Conservation (phyloP, 257 asterid genomes). For the Nicotiana tabacum region DNA sequence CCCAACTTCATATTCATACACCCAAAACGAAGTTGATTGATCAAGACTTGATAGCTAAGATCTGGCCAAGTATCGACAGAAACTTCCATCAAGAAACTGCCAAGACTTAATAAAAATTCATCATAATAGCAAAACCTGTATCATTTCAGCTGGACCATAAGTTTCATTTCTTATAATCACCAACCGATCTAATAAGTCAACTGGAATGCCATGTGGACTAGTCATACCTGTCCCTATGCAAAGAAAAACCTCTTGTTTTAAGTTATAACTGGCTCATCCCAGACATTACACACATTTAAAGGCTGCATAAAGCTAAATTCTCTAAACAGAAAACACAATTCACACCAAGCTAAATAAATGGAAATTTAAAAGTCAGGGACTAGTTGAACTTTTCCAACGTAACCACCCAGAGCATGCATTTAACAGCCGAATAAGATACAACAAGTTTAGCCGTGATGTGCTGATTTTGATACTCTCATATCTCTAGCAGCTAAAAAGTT, state of each 20-base stretch:
- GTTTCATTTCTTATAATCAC: conserved; percentile 82
- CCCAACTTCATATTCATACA: neutral
- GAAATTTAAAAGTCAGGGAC: neutral
- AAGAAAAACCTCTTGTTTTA: neutral
- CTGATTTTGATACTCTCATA: neutral
- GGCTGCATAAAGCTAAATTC: neutral
- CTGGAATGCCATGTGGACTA: conserved; percentile 95
- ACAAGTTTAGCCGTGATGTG: neutral
- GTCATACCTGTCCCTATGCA: conserved; percentile 86
- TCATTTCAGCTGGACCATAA: conserved; percentile 95
- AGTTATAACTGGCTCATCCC: neutral
- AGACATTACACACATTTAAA: neutral
- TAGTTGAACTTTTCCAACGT: neutral
- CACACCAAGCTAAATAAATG: neutral
- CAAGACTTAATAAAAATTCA: neutral
- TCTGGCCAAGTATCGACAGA: neutral
- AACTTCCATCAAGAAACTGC: neutral
- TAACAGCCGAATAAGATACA: neutral
- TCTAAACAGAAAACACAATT: neutral
- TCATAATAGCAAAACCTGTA: conserved; percentile 47
- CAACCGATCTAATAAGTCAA: conserved; percentile 80
- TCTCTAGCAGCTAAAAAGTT: neutral
- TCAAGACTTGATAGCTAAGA: neutral
- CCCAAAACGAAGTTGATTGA: no score
- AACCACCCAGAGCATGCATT: neutral